Conservation (phyloP, 2,329 filamentous ascomycete species). For the Fusarium pseudograminearum region DNA sequence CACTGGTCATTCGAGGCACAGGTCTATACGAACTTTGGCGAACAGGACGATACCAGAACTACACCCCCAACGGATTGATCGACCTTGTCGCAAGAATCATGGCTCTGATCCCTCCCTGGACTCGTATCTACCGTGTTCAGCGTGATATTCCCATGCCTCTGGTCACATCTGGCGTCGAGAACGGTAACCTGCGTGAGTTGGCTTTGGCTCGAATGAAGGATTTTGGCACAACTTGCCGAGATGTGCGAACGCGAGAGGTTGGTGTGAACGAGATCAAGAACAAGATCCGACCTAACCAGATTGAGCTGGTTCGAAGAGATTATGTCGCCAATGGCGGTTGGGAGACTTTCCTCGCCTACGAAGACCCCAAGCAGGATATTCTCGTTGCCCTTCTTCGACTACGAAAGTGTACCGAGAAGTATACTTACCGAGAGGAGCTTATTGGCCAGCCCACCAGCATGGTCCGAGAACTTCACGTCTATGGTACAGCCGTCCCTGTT, state of each 20-base stretch:
- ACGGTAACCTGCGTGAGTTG: conserved; percentile 93
- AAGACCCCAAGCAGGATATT: conserved; percentile 98
- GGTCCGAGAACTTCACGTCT: conserved; percentile 95
- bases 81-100: conserved; percentile 97
- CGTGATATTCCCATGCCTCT: conserved; percentile 99
- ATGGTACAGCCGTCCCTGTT: conserved; percentile 96
- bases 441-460: conserved; percentile 88
- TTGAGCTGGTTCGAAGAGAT: conserved; percentile 93
- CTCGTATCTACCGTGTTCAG: conserved; percentile 97
- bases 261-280: conserved; percentile 99
- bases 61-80: conserved; percentile 95
- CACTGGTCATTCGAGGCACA: conserved; percentile 94
- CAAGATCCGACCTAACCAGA: conserved; percentile 95
- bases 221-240: conserved; percentile 95
- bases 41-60: conserved; percentile 97
- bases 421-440: conserved; percentile 92
- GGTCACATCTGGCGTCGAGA: conserved; percentile 98
- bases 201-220: conserved; percentile 99
- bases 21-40: conserved; percentile 98
- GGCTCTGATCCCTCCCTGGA: conserved; percentile 96
- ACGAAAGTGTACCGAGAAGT: conserved; percentile 89
- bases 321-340: conserved; percentile 96
- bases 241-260: conserved; percentile 95
- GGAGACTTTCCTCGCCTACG: conserved; percentile 98
- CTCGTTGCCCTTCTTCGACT: conserved; percentile 90